A percentile compares a stretch with the other conserved stretches of the same genome.
These are phyloP conservation scores for Vitis rotundifolia DNA, from an alignment of 164 flowering plant species.

Conservation along the genomic window DNA sequence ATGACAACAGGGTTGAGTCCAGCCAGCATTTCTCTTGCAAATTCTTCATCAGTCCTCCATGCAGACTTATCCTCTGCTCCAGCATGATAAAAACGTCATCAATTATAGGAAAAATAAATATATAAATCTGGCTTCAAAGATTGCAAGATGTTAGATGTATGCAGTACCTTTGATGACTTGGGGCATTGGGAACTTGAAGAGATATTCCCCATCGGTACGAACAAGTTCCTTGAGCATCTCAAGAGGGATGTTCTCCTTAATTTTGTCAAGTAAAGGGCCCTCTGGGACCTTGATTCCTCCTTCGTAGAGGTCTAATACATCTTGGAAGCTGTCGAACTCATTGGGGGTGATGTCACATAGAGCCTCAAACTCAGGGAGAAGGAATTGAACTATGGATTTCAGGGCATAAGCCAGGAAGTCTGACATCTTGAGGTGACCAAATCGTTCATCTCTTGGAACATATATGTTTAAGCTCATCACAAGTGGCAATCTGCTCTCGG, in stretches of 20 bases:
- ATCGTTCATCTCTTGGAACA: constrained; percentile 64
- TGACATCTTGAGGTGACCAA: constrained; percentile 53
- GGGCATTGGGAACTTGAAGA: constrained; percentile 63
- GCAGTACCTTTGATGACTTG: constrained; percentile 67
- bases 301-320: constrained; percentile 44
- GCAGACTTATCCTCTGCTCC: constrained; percentile 57
- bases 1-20: constrained; percentile 75
- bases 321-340: constrained; percentile 56
- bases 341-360: constrained; percentile 37
- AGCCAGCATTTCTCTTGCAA: constrained; percentile 84
- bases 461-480: constrained; percentile 38
- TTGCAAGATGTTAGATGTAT: not conserved
- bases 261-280: constrained; percentile 23
- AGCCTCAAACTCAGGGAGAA: constrained; percentile 52
- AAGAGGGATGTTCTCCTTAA: constrained; percentile 40
- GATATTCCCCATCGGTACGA: constrained; percentile 41
- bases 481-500: constrained; percentile 47
- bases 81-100: constrained; percentile 2
- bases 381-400: constrained; percentile 45
- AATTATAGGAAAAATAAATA: not conserved
- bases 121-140: not conserved
- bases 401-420: constrained; percentile 51
- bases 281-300: constrained; percentile 39
- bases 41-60: constrained; percentile 89
- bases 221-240: constrained; percentile 52